Evolutionary conservation across 2,329 filamentous ascomycete species (phyloP).

Genomic region (Bertia moriformis): DNA sequence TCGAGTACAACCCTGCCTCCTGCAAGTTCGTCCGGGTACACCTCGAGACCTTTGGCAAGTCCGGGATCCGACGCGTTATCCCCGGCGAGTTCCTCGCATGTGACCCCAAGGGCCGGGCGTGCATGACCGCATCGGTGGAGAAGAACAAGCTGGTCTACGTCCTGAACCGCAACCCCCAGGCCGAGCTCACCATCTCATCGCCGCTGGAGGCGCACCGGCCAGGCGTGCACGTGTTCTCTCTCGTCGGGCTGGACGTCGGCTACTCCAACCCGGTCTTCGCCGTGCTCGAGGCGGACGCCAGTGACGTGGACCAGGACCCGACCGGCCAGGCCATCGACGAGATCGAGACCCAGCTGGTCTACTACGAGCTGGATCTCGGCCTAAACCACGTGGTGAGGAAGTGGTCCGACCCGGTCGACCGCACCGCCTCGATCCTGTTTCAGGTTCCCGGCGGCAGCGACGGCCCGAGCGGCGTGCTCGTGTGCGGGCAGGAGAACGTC

Average conservation of each 20-base stretch:
- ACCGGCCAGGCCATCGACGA: constrained; percentile 70
- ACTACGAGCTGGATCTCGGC: constrained; percentile 93
- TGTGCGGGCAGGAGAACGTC: constrained; percentile 86
- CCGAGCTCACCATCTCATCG: constrained; percentile 90
- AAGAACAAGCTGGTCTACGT: constrained; percentile 99
- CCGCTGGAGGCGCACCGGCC: constrained; percentile 91
- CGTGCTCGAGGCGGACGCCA: constrained; percentile 83
- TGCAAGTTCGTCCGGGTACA: constrained; percentile 83
- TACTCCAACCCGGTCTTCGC: constrained; percentile 97
- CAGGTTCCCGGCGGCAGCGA: constrained; percentile 89
- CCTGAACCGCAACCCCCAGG: constrained; percentile 85
- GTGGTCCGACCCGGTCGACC: constrained; percentile 88
- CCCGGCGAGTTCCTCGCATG: constrained; percentile 92
- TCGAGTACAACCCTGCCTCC: constrained; percentile 77
- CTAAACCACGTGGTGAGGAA: constrained; percentile 94
- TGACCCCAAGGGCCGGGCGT: constrained; percentile 89
- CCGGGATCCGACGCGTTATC: constrained; percentile 79
- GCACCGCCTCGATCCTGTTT: constrained; percentile 77
- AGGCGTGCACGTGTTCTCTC: constrained; percentile 74
- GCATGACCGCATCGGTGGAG: constrained; percentile 82
- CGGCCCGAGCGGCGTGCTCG: constrained; percentile 84
- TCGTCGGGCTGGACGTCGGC: constrained; percentile 82
- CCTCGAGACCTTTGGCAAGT: constrained; percentile 96
- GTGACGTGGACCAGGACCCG: constrained; percentile 78
- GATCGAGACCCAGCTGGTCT: constrained; percentile 79